Base-by-base conservation (phyloP, 805 yeast genomes). In the Jamesozyma jinghongensis region DNA sequence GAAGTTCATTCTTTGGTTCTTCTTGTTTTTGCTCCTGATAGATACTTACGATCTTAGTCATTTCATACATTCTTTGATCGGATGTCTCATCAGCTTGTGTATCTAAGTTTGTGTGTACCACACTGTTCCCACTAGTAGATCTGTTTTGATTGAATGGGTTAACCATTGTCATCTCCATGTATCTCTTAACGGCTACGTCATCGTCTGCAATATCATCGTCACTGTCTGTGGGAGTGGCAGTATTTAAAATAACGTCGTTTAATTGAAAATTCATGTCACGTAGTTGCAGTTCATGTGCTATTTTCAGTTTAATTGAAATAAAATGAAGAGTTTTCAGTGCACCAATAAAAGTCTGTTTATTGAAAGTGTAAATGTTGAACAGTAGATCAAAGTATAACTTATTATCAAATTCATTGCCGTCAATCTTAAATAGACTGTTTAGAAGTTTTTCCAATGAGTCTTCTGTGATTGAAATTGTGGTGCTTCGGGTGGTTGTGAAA, bases 141-240 rank as follows among this genome's bases (percentile, higher is more conserved):
- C 52, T 37, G 10, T 46, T 47, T 19, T 45, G 46, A 4, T 45
- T 48, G 34, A 52, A 51, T 5, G 63, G 63, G 32, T 59, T 57
- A 4, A 60, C 59, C 65, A 59, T 61, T 1, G 65, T 61, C 59
- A 61, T 56, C 39, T 61, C 63, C 48, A 57, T 43, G 25, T 43
- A 52, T 29, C 37, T 51, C 33, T 46, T 50, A 8, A 54, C 55
- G 14, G 50, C 51, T 8, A 38, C 35, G 13, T 54, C 61, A 29
- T 50, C 53, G 1, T 40, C 42, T 3, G 29, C 30, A 16, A 18
- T 19, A 7, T 32, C 40, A 13, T 29, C 34, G 6, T 33, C 19
- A 19, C n/a, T 34, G 13, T 22, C 20, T 17, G 34, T 20, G 31
- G 20, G 32, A 14, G 33, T 14, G 4, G 18, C 16, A 14, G 33